phyloP scores from a whole-genome alignment of 2,329 filamentous ascomycete species.

The Cytospora leucostoma region DNA sequence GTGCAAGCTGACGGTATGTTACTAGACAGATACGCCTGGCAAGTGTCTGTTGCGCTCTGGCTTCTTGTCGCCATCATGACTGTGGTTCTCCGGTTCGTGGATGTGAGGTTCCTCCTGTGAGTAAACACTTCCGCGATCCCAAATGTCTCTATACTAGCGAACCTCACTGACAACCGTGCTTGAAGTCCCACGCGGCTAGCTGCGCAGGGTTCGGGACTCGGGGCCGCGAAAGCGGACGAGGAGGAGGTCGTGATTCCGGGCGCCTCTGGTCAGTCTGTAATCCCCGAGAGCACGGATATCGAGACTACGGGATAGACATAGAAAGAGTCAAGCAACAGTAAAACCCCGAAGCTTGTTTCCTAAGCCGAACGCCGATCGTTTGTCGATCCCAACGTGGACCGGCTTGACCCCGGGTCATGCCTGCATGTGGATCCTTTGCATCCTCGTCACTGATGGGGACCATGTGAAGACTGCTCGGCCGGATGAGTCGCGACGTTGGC shows the following conservation, averaged over 20 bases:
- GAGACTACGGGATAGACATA: conserved; percentile 1
- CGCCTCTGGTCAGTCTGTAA: neutral
- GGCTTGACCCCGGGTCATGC: too few species aligned
- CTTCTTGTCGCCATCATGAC: conserved; percentile 49
- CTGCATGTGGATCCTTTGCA: too few species aligned
- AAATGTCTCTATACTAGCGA: neutral
- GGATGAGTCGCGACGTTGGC: too few species aligned
- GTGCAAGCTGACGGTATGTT: conserved; percentile 4
- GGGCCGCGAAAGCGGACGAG: conserved; percentile 15
- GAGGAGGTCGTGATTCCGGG: conserved; percentile 8
- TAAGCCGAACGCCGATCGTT: too few species aligned
- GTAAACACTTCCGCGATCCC: neutral
- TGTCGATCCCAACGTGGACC: too few species aligned
- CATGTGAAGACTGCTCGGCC: too few species aligned
- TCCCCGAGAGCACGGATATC: conserved; percentile 10
- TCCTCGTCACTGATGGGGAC: too few species aligned
- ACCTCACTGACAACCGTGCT: neutral
- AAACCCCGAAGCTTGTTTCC: neutral
- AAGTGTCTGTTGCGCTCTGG: conserved; percentile 47
- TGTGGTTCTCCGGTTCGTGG: conserved; percentile 45
- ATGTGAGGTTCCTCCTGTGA: conserved; percentile 43
- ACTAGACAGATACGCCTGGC: conserved; percentile 49
- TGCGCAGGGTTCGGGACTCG: conserved; percentile 8
- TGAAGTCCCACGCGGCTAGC: conserved; percentile 23
- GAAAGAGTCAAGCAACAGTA: neutral